A percentile compares a stretch with the other conserved stretches of the same genome.
phyloP scores from a whole-genome alignment of 352 stramenopile genomes.

The Poterioochromonas sp. region DNA sequence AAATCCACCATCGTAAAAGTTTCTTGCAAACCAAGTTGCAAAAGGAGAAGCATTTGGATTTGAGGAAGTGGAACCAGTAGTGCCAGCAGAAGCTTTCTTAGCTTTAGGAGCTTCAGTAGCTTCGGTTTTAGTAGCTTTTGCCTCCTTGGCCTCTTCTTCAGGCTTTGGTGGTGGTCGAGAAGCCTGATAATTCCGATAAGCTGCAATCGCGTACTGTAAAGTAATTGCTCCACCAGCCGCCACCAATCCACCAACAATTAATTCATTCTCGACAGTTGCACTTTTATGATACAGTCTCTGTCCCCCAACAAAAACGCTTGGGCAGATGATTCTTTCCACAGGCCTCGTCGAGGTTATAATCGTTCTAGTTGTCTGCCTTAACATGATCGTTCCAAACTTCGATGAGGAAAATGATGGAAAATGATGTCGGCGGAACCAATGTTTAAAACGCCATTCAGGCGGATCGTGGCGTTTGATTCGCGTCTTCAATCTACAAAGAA shows the following conservation, averaged over 20 bases:
- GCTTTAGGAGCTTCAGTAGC: no score
- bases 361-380: no score
- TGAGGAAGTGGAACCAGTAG: constrained; percentile 47
- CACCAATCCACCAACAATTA: constrained; percentile 58
- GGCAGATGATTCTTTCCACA: no score
- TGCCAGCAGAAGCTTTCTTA: constrained; percentile 43
- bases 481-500: no score
- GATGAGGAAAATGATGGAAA: no score
- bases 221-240: constrained; percentile 59
- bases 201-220: constrained; percentile 64
- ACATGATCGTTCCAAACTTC: no score
- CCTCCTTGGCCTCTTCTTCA: constrained; percentile 21
- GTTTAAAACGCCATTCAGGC: no score
- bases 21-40: not conserved
- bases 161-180: not conserved
- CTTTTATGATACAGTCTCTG: not conserved
- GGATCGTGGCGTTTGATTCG: no score
- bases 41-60: not conserved
- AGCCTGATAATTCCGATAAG: constrained; percentile 32
- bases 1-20: constrained; percentile 66
- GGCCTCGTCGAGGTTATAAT: no score
- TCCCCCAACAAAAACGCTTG: not conserved
- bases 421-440: no score
- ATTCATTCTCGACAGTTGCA: constrained; percentile 23
- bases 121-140: constrained; percentile 59